Conservation (phyloP, 768 basidiomycete genomes). For the Lentinula sp. region DNA sequence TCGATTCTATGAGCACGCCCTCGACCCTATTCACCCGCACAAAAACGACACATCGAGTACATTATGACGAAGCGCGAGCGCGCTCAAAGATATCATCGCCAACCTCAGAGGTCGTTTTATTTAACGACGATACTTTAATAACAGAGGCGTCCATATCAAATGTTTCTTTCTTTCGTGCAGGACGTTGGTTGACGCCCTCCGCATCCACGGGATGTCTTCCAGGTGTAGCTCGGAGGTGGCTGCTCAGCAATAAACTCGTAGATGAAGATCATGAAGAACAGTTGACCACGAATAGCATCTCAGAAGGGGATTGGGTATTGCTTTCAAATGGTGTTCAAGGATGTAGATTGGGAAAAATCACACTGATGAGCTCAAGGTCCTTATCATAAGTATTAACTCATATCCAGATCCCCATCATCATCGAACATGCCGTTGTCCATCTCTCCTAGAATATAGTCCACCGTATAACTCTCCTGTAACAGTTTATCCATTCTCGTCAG, state of each 20-base stretch:
- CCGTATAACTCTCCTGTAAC: slow-evolving; percentile 91
- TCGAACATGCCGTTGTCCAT: slow-evolving; percentile 80
- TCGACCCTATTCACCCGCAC: slow-evolving; percentile 55
- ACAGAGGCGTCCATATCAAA: slow-evolving; percentile 72
- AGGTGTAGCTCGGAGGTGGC: slow-evolving; percentile 65
- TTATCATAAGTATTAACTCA: slow-evolving; percentile 20
- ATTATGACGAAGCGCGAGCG: slow-evolving; percentile 59
- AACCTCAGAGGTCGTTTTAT: slow-evolving; percentile 57
- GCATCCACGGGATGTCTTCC: slow-evolving; percentile 60
- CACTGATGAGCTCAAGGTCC: neutral
- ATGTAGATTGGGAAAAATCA: slow-evolving; percentile 52
- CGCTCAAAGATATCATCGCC: slow-evolving; percentile 34
- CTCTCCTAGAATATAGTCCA: slow-evolving; percentile 84
- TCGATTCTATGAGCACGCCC: slow-evolving; percentile 52
- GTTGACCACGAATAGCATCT: slow-evolving; percentile 36
- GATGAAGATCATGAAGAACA: slow-evolving; percentile 39
- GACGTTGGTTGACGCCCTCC: slow-evolving; percentile 63
- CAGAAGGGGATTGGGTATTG: slow-evolving; percentile 57
- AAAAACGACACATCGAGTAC: slow-evolving; percentile 61
- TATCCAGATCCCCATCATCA: slow-evolving; percentile 37
- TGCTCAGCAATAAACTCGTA: slow-evolving; percentile 55
- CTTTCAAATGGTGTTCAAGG: slow-evolving; percentile 71
- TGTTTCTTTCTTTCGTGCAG: slow-evolving; percentile 54
- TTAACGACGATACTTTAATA: slow-evolving; percentile 41
- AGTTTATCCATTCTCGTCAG: slow-evolving; percentile 77